Percentiles rank a stretch among this genome's conserved stretches.
phyloP scores from a whole-genome alignment of 805 yeast genomes.

The Pichia scutulata region DNA sequence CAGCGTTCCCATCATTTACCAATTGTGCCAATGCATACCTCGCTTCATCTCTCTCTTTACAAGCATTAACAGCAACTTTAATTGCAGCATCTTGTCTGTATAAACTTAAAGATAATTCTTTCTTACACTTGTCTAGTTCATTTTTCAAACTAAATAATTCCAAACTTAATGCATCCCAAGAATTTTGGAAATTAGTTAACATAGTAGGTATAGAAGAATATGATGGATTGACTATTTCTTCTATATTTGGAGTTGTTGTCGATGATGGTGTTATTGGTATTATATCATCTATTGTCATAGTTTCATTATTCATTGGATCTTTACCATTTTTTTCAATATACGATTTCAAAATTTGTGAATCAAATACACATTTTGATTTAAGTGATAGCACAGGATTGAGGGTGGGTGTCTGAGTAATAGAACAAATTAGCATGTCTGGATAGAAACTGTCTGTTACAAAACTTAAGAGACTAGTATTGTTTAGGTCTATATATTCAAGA shows the following conservation, averaged over 20 bases:
- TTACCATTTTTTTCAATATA: constrained; percentile 57
- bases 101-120: constrained; percentile 68
- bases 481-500: no score
- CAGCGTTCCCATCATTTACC: constrained; percentile 30
- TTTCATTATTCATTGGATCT: constrained; percentile 72
- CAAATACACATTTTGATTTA: constrained; percentile 64
- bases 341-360: constrained; percentile 47
- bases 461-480: no score
- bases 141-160: constrained; percentile 74
- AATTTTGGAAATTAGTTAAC: constrained; percentile 69
- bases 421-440: constrained; percentile 19
- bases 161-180: constrained; percentile 82
- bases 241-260: constrained; percentile 11
- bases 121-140: constrained; percentile 55
- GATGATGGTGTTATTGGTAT: constrained; percentile 28
- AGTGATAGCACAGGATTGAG: constrained; percentile 71
- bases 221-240: constrained; percentile 27
- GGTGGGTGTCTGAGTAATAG: constrained; percentile 62
- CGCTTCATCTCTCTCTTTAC: constrained; percentile 73
- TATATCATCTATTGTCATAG: constrained; percentile 50
- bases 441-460: no score
- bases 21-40: constrained; percentile 54
- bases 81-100: constrained; percentile 89
- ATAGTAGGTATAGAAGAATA: constrained; percentile 69
- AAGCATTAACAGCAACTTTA: constrained; percentile 68